Conservation (phyloP, 306 rosid genomes). For the Castanea sativa region DNA sequence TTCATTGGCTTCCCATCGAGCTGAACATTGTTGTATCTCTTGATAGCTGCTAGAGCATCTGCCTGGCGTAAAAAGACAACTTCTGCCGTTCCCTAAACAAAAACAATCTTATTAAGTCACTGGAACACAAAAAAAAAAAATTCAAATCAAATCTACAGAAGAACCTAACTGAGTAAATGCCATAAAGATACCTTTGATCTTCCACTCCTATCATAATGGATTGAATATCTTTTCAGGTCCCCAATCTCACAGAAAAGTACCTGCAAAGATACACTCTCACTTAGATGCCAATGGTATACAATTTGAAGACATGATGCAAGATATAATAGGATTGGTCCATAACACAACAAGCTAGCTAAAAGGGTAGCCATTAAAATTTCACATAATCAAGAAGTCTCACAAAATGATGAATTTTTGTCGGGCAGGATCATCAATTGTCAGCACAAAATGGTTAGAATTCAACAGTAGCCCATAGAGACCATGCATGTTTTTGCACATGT, state of each 20-base stretch:
- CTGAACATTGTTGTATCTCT: constrained; percentile 45
- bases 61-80: constrained; percentile 42
- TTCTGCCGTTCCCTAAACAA: constrained; percentile 60
- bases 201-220: constrained; percentile 62
- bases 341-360: not conserved
- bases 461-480: not conserved
- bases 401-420: not conserved
- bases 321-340: not conserved
- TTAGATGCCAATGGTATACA: constrained; percentile 12
- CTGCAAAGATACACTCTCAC: constrained; percentile 28
- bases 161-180: not conserved
- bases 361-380: not conserved
- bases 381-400: not conserved
- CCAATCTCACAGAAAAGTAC: constrained; percentile 60
- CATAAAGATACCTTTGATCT: constrained; percentile 47
- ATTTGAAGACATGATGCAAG: not conserved
- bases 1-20: constrained; percentile 63
- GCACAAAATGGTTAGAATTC: not conserved
- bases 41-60: constrained; percentile 60
- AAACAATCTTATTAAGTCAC: constrained; percentile 5
- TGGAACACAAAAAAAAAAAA: not conserved
- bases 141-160: not conserved
- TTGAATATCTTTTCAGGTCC: constrained; percentile 38
- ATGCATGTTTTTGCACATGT: not conserved
- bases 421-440: not conserved